Conservation (phyloP, 2,329 filamentous ascomycete genomes). For the Pseudogymnoascus sp. region DNA sequence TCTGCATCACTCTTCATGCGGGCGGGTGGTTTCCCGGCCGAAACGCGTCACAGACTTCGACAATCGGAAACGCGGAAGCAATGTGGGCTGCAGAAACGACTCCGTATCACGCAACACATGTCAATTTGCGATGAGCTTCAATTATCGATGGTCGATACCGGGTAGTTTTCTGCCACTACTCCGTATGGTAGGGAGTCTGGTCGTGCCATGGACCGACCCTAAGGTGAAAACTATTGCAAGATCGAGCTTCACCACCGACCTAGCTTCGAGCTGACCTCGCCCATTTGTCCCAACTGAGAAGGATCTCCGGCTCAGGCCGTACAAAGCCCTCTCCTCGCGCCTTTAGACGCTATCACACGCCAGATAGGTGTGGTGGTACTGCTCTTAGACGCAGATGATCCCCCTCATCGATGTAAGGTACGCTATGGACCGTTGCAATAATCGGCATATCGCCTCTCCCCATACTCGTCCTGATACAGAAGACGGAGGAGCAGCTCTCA, state of each 20-base stretch:
- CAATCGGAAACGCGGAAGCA: neutral
- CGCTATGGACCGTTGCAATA: neutral
- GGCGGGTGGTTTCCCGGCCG: neutral
- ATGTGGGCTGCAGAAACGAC: neutral
- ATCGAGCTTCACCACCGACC: neutral
- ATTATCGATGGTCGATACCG: neutral
- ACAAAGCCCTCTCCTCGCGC: neutral
- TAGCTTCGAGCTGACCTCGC: neutral
- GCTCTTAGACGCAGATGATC: neutral
- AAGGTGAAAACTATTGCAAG: neutral
- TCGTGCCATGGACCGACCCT: neutral
- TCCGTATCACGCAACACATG: neutral
- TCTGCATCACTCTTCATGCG: neutral
- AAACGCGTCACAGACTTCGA: neutral
- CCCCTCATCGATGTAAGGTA: neutral
- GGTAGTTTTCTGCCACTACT: neutral
- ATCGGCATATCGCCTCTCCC: neutral
- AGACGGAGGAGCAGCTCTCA: neutral
- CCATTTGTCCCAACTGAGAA: neutral
- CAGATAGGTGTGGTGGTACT: neutral
- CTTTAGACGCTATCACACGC: neutral
- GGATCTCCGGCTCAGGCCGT: neutral
- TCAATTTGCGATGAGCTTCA: neutral
- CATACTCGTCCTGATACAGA: neutral
- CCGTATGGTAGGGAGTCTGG: neutral